phyloP scores from a whole-genome alignment of 139 green algal genomes.

The Chlorella sp. region DNA sequence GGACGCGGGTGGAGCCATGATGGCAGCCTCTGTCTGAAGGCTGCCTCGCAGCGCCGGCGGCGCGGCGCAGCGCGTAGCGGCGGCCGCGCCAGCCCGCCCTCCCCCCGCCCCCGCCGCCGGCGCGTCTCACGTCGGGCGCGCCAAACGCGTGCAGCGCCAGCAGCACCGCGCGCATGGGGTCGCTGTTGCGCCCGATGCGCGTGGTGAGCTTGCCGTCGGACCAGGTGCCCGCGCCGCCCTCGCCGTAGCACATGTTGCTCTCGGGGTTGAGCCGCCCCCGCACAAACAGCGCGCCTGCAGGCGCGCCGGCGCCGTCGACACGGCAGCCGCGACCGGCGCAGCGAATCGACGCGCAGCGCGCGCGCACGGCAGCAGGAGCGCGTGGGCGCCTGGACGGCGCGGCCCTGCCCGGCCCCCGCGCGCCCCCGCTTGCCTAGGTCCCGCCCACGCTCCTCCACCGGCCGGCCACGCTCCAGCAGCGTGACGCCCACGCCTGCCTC shows the following conservation, averaged over 20 bases:
- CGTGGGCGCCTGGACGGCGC: too few relatives aligned
- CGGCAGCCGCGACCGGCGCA: too few relatives aligned
- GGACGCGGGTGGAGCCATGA: too few relatives aligned
- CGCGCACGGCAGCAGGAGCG: too few relatives aligned
- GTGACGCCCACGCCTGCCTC: slow-evolving; percentile 59
- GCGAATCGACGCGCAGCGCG: too few relatives aligned
- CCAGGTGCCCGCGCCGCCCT: slow-evolving; percentile 71
- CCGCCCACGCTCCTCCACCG: slow-evolving; percentile 73
- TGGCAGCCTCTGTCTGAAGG: background rate
- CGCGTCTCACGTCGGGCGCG: slow-evolving; percentile 61
- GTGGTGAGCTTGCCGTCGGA: slow-evolving; percentile 89
- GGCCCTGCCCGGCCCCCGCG: too few relatives aligned
- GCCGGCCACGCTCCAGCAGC: slow-evolving; percentile 78
- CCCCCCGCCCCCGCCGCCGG: too few relatives aligned
- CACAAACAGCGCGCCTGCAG: slow-evolving; percentile 77
- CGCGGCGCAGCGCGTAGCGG: background rate
- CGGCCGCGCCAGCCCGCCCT: too few relatives aligned
- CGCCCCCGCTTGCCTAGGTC: too few relatives aligned
- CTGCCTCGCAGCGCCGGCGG: background rate
- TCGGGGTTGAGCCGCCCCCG: slow-evolving; percentile 62
- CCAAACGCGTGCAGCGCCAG: slow-evolving; percentile 69
- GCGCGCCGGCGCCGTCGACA: too few relatives aligned
- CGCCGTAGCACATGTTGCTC: slow-evolving; percentile 86
- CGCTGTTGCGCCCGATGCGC: slow-evolving; percentile 69
- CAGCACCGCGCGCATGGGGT: slow-evolving; percentile 72